Base-by-base conservation (phyloP, 805 yeast species). In the Candida lessepsii region DNA sequence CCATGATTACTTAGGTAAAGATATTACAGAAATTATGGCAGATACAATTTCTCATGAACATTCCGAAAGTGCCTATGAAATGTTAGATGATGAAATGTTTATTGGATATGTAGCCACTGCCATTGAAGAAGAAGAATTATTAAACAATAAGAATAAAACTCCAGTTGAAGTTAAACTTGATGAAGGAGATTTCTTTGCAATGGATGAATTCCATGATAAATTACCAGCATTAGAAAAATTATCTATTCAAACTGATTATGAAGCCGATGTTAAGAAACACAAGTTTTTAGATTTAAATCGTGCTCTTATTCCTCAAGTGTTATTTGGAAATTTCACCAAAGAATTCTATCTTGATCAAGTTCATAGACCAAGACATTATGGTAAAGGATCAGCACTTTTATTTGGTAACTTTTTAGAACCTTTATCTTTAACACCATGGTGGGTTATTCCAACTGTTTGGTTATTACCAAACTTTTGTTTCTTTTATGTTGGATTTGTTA, bases 331-430 rank as follows among this genome's bases (percentile, higher is more conserved):
- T 25, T 93, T 89, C 72, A 58, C 85, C 29, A 91, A 86, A 59
- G 95, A 87, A 30, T 91, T 93, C 56, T 93, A 93, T 62, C 72
- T 93, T 57, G 96, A 89, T 59, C 97, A 93, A 65, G 93, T 93
- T 30, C 99, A 93, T 63, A 81, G 97, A 65, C 99, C 99, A 39
- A 82, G 99, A 60, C 99, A 93, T 63, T 93, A 90, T 59, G 98
- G 98, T 49, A 82, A 89, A 59, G 97, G 96, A 9, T 87, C 96
- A 3, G 99, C 99, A 9, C 96, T 90, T 5, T 61, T 93, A 40
- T 93, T 93, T 63, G 99, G 99, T 35, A 89, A 90, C 64, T 86
- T 91, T 62, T 69, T 93, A 45, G 99, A 93, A 65, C 97, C 97
- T 4, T 58, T 93, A 18, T 80, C 95, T 6, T 71, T 83, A 55